Evolutionary conservation across 1,139 yeast species (phyloP).

Genomic region (Wickerhamiella pararugosa): DNA sequence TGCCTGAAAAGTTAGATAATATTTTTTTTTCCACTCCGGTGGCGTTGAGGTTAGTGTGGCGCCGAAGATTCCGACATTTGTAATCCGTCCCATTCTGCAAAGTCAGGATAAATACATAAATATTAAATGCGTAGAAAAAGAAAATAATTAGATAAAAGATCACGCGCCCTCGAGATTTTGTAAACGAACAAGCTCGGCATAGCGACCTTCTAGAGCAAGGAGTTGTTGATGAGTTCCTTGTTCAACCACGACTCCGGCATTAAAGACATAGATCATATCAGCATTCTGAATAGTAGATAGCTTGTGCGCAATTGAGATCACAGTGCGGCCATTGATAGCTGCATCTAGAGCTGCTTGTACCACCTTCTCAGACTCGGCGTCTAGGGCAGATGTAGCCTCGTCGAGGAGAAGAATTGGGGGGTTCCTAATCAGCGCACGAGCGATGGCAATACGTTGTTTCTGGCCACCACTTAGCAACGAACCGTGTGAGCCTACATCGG

Average conservation of each 20-base stretch:
- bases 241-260: constrained; percentile 50
- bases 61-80: too few relatives aligned
- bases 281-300: constrained; percentile 70
- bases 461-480: constrained; percentile 65
- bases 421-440: constrained; percentile 46
- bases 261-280: constrained; percentile 59
- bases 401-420: constrained; percentile 47
- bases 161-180: constrained; percentile 30
- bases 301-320: constrained; percentile 72
- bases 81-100: too few relatives aligned
- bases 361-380: constrained; percentile 58
- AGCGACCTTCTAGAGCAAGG: constrained; percentile 15
- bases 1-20: too few relatives aligned
- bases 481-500: constrained; percentile 56
- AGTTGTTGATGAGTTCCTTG: constrained; percentile 31
- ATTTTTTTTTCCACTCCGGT: too few relatives aligned
- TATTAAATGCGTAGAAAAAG: neutral
- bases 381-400: constrained; percentile 71
- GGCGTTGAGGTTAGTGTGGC: too few relatives aligned
- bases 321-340: constrained; percentile 49
- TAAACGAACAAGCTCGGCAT: constrained; percentile 17
- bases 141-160: constrained; percentile 20
- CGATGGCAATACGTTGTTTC: constrained; percentile 64
- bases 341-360: constrained; percentile 52
- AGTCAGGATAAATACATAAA: too few relatives aligned